Evolutionary conservation across 768 basidiomycete species (phyloP).

Genomic region (Hypholoma sublateritium): DNA sequence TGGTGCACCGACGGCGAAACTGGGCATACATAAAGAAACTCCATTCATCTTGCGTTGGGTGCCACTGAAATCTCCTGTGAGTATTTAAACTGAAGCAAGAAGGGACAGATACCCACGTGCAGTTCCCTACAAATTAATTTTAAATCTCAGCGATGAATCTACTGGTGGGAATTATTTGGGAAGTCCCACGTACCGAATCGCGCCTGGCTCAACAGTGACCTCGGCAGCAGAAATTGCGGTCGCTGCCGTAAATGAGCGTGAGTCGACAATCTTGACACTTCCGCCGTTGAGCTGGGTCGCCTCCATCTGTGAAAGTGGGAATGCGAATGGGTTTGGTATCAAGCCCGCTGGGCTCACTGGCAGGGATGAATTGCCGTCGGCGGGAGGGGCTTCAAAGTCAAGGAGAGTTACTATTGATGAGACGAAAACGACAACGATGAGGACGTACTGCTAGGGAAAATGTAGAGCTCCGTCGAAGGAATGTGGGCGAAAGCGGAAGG

Average conservation of each 20-base stretch:
- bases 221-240: conserved; percentile 55
- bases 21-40: conserved; percentile 48
- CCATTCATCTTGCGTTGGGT: conserved; percentile 72
- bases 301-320: conserved; percentile 47
- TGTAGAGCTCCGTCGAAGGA: conserved; percentile 53
- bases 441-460: conserved; percentile 34
- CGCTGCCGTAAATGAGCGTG: conserved; percentile 49
- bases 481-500: conserved; percentile 49
- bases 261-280: conserved; percentile 59
- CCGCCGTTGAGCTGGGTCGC: conserved; percentile 52
- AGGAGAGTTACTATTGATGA: neutral
- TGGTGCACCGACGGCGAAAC: neutral
- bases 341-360: conserved; percentile 46
- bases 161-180: no score
- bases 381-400: conserved; percentile 30
- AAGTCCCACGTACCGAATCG: conserved; percentile 44
- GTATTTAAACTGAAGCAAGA: conserved; percentile 13
- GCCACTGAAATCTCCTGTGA: conserved; percentile 48
- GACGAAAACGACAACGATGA: conserved; percentile 2
- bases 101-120: conserved; percentile 37
- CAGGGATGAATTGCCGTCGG: conserved; percentile 29
- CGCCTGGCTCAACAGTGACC: conserved; percentile 56
- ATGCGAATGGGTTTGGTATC: conserved; percentile 46
- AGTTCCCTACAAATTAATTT: conserved; percentile 39
- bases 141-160: neutral